Evolutionary conservation across 2,329 filamentous ascomycete species (phyloP), one percentile per base, ranked within the genome.

Genomic region (Aspergillus novoparasiticus): DNA sequence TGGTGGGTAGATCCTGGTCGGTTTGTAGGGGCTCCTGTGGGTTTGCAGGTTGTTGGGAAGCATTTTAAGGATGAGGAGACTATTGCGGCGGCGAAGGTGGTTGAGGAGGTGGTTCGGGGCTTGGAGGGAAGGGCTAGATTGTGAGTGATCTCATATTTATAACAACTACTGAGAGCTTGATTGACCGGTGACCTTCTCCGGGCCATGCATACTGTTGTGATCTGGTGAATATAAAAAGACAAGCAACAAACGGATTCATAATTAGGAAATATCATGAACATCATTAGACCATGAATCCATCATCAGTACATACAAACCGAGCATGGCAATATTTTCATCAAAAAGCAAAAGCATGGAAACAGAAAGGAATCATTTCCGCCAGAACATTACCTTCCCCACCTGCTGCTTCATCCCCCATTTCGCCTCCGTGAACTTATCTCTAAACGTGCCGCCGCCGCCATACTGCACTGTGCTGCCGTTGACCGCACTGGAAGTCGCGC

Each of bases 51-150:
- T 39, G 74, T 85, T 3, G 82, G 82, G 1, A 75, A 79, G 4
- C 80, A 78, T 55, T 79, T 83, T n/a, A 81, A 85, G 58, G 85
- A 87, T 62, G 85, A 87, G 68, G 85, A 83, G 70, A 75, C 73
- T 0, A 46, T 78, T 46, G 76, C 75, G 21, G 74, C 74, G 1
- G 73, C 73, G 4, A 72, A 68, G 58, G 36, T 75, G 57, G 62
- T 76, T 1, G 65, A 70, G 48, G 66, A 58, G 30, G 64, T 69
- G 61, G 43, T 56, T 46, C 72, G 9, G 63, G 62, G 41, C 58
- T 50, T 11, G 62, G 51, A 26, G 34, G 16, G 21, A 51, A 41
- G 43, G 16, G 26, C 14, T 5, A 34, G 19, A 10, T 30, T 54
- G 30, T 34, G 34, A 36, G 32, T 2, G 12, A 14, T 32, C 14